Base-by-base conservation (phyloP, 139 green algal genomes). In the Chlorella vulgaris region DNA sequence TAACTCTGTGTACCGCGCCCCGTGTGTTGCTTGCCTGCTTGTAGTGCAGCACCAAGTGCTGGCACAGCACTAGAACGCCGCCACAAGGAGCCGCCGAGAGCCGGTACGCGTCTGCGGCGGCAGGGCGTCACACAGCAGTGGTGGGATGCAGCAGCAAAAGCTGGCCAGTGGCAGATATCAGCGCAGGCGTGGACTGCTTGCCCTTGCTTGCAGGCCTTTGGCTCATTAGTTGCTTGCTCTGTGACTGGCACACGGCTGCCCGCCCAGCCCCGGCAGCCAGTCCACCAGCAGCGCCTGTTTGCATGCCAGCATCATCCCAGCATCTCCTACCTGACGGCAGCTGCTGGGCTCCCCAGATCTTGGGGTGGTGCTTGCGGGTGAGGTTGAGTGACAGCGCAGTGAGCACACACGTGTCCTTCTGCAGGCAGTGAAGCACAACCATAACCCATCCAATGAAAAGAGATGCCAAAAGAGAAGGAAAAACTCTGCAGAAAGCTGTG, bases 381-480 rank as follows among this genome's bases (percentile, higher is more conserved):
- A 94, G 61, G 74, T 95, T 95, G 60, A 98, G 75, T 10, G 91
- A 96, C 8, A 98, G 74, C 0, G 93, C 93, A n/a, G 88, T 88
- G 18, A 97, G 58, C 7, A 55, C 78, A 63, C 91, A 94, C 0
- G 93, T 97, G 90, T 98, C 95, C 62, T 93, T 93, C 33, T 78
- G 81, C 78, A 76, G 55, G 15, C 8, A 33, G 42, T 3, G 22
- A 24, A n/a, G n/a, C n/a, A n/a, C n/a, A n/a, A n/a, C n/a, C n/a
- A n/a, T n/a, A n/a, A n/a, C n/a, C n/a, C n/a, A n/a, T n/a, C n/a
- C n/a, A n/a, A n/a, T n/a, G n/a, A n/a, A n/a, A n/a, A n/a, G n/a
- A n/a, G n/a, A n/a, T n/a, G n/a, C n/a, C n/a, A n/a, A n/a, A n/a
- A n/a, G n/a, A n/a, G n/a, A n/a, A n/a, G n/a, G n/a, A n/a, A n/a